Evolutionary conservation across 1,284 basidiomycete species (phyloP).

Genomic region (Vanrija pseudolonga): DNA sequence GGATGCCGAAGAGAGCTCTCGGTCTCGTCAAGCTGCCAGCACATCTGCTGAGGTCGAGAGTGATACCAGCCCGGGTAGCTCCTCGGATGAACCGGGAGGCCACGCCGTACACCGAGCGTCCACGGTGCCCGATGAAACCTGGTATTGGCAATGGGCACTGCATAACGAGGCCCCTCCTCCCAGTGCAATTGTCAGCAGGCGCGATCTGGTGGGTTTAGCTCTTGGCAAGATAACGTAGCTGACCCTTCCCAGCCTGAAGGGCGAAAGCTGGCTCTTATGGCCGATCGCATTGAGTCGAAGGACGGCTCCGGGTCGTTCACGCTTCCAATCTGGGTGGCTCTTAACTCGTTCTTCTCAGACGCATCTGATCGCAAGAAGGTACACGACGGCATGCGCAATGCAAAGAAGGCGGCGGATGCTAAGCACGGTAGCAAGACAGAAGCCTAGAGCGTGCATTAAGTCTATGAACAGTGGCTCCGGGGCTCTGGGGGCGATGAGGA

Average conservation of each 20-base stretch:
- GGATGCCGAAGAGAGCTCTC: too few relatives aligned
- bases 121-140: slow-evolving; percentile 7
- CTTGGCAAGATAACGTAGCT: background rate
- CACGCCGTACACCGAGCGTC: background rate
- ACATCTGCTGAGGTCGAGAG: too few relatives aligned
- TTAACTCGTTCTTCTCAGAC: slow-evolving; percentile 28
- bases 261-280: slow-evolving; percentile 42
- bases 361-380: slow-evolving; percentile 19
- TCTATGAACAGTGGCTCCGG: background rate
- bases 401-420: too few relatives aligned
- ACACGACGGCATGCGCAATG: background rate
- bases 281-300: slow-evolving; percentile 39
- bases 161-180: slow-evolving; percentile 49
- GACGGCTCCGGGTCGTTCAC: slow-evolving; percentile 21
- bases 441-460: background rate
- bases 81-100: too few relatives aligned
- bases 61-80: too few relatives aligned
- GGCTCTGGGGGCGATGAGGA: background rate
- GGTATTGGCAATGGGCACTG: slow-evolving; percentile 47
- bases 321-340: slow-evolving; percentile 39
- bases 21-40: too few relatives aligned
- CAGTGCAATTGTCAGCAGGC: slow-evolving; percentile 42
- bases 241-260: slow-evolving; percentile 33
- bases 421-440: too few relatives aligned
- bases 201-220: slow-evolving; percentile 43